A percentile compares a stretch with the other conserved stretches of the same genome.
Conservation (phyloP, 2,329 filamentous ascomycete genomes). For the Colletotrichum sp. region DNA sequence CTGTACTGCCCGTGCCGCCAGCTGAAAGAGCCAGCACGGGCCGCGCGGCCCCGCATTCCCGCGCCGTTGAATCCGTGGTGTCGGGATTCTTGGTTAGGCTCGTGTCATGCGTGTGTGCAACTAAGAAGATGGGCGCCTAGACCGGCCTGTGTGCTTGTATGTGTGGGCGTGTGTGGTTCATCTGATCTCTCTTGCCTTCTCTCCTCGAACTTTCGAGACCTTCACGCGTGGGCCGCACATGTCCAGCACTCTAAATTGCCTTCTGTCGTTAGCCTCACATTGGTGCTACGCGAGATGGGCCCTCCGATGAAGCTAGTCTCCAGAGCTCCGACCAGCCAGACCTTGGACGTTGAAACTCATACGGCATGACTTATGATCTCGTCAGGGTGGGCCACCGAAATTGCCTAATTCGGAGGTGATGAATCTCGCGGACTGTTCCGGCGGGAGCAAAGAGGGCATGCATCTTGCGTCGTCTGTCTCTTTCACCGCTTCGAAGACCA, state of each 20-base stretch:
- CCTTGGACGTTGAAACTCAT: not conserved
- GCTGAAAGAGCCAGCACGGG: not conserved
- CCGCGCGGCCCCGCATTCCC: not conserved
- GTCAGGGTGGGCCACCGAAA: not conserved
- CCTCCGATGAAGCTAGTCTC: not conserved
- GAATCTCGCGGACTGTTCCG: not conserved
- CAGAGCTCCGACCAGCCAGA: not conserved
- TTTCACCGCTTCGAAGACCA: not conserved
- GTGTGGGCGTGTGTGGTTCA: not conserved
- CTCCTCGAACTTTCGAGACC: not conserved
- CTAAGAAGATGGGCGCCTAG: not conserved
- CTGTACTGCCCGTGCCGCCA: not conserved
- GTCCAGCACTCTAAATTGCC: not conserved
- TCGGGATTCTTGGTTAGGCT: not conserved
- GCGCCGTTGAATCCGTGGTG: not conserved
- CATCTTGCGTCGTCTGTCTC: not conserved
- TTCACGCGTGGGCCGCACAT: not conserved
- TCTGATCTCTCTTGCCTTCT: not conserved
- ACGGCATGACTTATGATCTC: not conserved
- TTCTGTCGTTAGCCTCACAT: not conserved
- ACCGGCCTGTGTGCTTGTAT: not conserved
- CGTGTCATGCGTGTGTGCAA: not conserved
- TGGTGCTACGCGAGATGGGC: not conserved
- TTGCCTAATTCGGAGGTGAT: not conserved
- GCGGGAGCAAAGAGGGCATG: not conserved